These are phyloP conservation scores for Saposhnikovia divaricata DNA, from an alignment of 129 eudicot species.

Conservation along the genomic window DNA sequence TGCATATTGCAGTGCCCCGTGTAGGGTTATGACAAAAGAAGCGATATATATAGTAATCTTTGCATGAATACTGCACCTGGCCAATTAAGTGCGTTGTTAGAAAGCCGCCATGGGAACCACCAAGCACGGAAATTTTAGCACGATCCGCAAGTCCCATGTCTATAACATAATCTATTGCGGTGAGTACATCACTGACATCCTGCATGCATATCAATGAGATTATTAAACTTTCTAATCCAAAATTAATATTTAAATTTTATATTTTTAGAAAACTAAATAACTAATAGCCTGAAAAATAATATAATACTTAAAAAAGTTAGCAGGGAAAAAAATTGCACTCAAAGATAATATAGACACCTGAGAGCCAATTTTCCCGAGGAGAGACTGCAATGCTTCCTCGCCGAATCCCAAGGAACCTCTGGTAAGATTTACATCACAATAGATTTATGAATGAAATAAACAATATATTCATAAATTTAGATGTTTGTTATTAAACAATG, in stretches of 20 bases:
- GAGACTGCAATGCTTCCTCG: conserved; percentile 94
- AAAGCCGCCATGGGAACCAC: conserved; percentile 98
- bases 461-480: not conserved
- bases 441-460: conserved; percentile 1
- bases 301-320: not conserved
- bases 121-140: conserved; percentile 67
- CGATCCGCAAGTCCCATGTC: conserved; percentile 74
- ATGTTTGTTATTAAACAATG: not conserved
- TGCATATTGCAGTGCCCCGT: not conserved
- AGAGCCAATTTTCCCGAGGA: conserved; percentile 71
- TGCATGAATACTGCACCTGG: conserved; percentile 42
- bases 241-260: not conserved
- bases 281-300: not conserved
- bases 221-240: not conserved
- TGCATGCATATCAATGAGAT: conserved; percentile 23
- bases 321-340: not conserved
- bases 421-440: conserved; percentile 14
- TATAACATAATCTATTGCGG: conserved; percentile 66
- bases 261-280: not conserved
- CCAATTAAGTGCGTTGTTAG: conserved; percentile 92
- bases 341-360: conserved; percentile 46
- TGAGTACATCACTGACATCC: conserved; percentile 89
- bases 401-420: conserved; percentile 99
- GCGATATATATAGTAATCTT: not conserved
- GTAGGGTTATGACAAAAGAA: not conserved